Conservation (phyloP, 768 basidiomycete genomes). For the Paxillus rubicundulus region DNA sequence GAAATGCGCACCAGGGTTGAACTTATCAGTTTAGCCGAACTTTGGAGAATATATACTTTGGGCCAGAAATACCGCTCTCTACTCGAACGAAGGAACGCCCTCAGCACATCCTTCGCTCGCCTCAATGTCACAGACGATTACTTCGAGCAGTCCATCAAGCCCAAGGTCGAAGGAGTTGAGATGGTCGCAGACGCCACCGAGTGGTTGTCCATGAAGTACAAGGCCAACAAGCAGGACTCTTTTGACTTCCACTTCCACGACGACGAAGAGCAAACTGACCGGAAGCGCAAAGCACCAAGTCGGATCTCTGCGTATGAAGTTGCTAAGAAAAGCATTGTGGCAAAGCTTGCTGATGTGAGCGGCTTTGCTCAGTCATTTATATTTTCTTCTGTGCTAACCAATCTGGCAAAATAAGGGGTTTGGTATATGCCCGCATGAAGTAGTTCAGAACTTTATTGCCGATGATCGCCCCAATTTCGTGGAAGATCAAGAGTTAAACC, state of each 20-base stretch:
- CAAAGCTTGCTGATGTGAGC: constrained; percentile 77
- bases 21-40: constrained; percentile 72
- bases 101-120: constrained; percentile 64
- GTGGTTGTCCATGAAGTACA: constrained; percentile 86
- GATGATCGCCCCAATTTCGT: constrained; percentile 61
- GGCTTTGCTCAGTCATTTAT: not conserved
- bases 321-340: constrained; percentile 73
- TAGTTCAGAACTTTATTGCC: constrained; percentile 80
- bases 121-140: constrained; percentile 71
- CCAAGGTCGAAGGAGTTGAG: constrained; percentile 77
- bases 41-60: constrained; percentile 90
- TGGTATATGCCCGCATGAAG: constrained; percentile 76
- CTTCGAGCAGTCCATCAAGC: constrained; percentile 66
- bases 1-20: constrained; percentile 63
- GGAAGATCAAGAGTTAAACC: constrained; percentile 80
- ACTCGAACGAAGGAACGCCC: constrained; percentile 63
- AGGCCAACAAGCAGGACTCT: constrained; percentile 63
- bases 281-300: constrained; percentile 79
- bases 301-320: constrained; percentile 82
- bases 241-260: constrained; percentile 69
- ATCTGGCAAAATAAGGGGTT: constrained; percentile 56
- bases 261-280: constrained; percentile 51
- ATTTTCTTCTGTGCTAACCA: not conserved
- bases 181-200: constrained; percentile 87
- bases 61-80: constrained; percentile 90